A percentile compares a stretch with the other conserved stretches of the same genome.
phyloP scores from a whole-genome alignment of 768 basidiomycete species.

The Daedaleopsis nitida region DNA sequence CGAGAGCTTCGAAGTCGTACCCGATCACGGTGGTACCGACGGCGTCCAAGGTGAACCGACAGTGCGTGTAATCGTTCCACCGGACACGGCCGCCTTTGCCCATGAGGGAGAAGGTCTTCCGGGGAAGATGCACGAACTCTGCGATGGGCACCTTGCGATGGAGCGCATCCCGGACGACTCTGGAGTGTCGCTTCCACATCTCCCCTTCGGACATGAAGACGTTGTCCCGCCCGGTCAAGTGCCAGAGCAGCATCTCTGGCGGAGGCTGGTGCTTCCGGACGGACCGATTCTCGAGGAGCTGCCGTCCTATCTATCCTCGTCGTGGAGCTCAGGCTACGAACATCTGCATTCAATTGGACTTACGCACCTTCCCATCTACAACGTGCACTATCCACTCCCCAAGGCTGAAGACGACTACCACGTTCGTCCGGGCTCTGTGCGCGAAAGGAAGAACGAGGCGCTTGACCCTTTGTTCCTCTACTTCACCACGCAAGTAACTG shows the following conservation, averaged over 20 bases:
- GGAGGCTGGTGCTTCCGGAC: constrained; percentile 30
- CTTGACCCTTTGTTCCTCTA: constrained; percentile 36
- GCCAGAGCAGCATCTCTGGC: constrained; percentile 38
- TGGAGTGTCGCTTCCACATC: constrained; percentile 40
- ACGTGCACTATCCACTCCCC: constrained; percentile 45
- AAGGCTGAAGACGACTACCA: constrained; percentile 40
- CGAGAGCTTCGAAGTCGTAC: constrained; percentile 20
- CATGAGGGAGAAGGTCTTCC: constrained; percentile 36
- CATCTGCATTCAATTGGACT: too few relatives aligned
- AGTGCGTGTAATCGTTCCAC: constrained; percentile 28
- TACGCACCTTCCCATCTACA: constrained; percentile 35
- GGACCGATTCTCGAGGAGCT: constrained; percentile 4
- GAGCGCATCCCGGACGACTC: constrained; percentile 36
- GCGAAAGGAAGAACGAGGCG: constrained; percentile 40
- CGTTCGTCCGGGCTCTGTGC: constrained; percentile 30
- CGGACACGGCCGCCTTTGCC: constrained; percentile 30
- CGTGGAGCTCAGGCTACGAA: background rate
- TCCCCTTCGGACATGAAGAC: constrained; percentile 42
- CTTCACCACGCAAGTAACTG: constrained; percentile 27
- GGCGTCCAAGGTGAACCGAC: constrained; percentile 16
- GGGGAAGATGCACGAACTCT: constrained; percentile 32
- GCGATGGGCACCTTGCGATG: constrained; percentile 38
- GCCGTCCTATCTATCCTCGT: background rate
- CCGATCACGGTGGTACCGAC: constrained; percentile 15
- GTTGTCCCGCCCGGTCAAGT: constrained; percentile 37